Conservation (phyloP, 139 green algal species). For the Zygnema circumcarinatum region DNA sequence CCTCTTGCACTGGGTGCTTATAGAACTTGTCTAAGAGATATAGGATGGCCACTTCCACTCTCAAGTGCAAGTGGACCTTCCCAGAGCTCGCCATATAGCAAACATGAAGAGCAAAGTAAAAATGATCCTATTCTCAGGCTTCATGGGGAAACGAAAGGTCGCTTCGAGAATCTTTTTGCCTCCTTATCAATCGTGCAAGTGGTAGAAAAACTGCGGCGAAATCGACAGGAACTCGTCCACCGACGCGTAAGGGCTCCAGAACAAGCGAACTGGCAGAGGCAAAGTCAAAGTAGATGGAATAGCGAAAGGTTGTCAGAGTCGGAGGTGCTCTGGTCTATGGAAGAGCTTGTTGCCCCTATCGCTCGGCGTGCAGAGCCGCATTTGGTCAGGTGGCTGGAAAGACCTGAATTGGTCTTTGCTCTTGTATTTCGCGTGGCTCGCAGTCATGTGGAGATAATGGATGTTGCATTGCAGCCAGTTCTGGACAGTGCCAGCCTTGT, state of each 20-base stretch:
- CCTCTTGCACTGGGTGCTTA: background rate
- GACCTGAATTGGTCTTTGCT: conserved; percentile 32
- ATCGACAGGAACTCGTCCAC: background rate
- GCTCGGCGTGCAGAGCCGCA: conserved; percentile 13
- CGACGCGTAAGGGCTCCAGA: background rate
- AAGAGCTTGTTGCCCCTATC: conserved; percentile 19
- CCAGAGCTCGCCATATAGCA: background rate
- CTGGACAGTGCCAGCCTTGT: background rate
- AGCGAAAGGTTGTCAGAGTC: background rate
- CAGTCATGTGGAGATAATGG: background rate
- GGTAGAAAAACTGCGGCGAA: background rate
- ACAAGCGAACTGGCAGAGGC: conserved; percentile 12
- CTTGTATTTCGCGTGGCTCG: background rate
- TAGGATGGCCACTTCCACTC: background rate
- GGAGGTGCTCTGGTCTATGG: conserved; percentile 7
- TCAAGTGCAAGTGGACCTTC: background rate
- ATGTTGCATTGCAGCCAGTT: conserved; percentile 14
- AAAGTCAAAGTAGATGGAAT: background rate
- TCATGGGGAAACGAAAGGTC: background rate
- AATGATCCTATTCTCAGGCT: background rate
- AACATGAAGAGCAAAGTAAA: background rate
- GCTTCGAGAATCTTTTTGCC: conserved; percentile 15
- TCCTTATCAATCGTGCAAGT: conserved; percentile 1
- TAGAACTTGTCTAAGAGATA: background rate
- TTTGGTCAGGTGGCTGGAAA: conserved; percentile 25